These are phyloP conservation scores for Neurospora hispaniola DNA, from an alignment of 495 filamentous ascomycete species.

Conservation along the genomic window DNA sequence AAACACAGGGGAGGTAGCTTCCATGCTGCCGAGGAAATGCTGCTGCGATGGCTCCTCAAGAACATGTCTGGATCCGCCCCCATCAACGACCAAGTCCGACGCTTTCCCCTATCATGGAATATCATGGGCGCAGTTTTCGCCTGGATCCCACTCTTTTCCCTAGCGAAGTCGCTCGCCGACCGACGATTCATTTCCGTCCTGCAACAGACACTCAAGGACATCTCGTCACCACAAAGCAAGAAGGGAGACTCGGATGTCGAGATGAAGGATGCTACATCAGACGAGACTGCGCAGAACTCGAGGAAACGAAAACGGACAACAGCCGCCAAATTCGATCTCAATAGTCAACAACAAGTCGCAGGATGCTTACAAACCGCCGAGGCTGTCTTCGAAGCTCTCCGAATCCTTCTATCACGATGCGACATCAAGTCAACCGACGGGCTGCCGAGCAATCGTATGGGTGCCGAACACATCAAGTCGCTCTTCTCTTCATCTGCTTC, in stretches of 20 bases:
- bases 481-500: slow-evolving; percentile 31
- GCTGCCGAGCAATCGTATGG: slow-evolving; percentile 23
- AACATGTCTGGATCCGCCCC: slow-evolving; percentile 32
- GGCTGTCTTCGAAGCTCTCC: slow-evolving; percentile 28
- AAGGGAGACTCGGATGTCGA: slow-evolving; percentile 14
- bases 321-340: slow-evolving; percentile 17
- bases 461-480: slow-evolving; percentile 37
- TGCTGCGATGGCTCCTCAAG: slow-evolving; percentile 39
- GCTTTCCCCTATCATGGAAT: slow-evolving; percentile 34
- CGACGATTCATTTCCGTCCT: slow-evolving; percentile 31
- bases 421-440: slow-evolving; percentile 7
- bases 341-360: slow-evolving; percentile 18
- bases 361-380: slow-evolving; percentile 30
- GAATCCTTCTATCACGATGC: slow-evolving; percentile 23
- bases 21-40: slow-evolving; percentile 36
- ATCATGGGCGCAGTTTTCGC: slow-evolving; percentile 31
- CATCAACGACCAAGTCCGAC: slow-evolving; percentile 32
- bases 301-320: slow-evolving; percentile 28
- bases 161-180: slow-evolving; percentile 37
- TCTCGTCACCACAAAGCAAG: slow-evolving; percentile 19
- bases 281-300: slow-evolving; percentile 6
- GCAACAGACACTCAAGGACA: slow-evolving; percentile 32
- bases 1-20: slow-evolving; percentile 22
- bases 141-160: slow-evolving; percentile 30
- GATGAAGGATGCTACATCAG: slow-evolving; percentile 15